Evolutionary conservation across 306 rosid genomes (phyloP).

Genomic region (Begonia fuchsioides): DNA sequence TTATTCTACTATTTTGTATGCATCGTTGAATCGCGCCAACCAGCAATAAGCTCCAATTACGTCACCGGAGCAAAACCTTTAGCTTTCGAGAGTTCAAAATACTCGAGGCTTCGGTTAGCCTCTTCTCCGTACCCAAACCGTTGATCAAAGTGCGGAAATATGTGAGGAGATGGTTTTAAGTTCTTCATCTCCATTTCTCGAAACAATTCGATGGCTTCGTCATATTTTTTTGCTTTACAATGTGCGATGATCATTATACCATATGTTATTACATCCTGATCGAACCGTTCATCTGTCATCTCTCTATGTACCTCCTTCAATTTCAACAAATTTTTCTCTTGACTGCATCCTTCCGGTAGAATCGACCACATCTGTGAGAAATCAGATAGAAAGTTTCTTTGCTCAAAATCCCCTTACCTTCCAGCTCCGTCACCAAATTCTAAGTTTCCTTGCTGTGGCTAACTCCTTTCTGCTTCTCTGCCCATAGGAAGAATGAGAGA

Average conservation of each 20-base stretch:
- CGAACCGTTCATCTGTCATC: constrained; percentile 54
- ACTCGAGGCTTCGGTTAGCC: constrained; percentile 58
- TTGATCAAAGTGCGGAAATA: constrained; percentile 64
- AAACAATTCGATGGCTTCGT: constrained; percentile 49
- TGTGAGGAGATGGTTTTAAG: constrained; percentile 51
- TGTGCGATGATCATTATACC: constrained; percentile 63
- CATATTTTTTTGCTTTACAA: constrained; percentile 46
- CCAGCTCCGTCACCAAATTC: constrained; percentile 67
- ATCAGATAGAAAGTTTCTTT: constrained; percentile 52
- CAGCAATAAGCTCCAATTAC: constrained; percentile 77
- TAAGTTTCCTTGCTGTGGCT: constrained; percentile 36
- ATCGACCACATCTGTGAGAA: constrained; percentile 56
- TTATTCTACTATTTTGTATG: constrained; percentile 33
- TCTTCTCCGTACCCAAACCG: constrained; percentile 63
- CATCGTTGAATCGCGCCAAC: constrained; percentile 42
- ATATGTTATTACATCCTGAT: constrained; percentile 63
- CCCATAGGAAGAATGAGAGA: constrained; percentile 72
- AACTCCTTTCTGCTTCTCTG: constrained; percentile 53
- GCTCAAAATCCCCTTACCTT: constrained; percentile 25
- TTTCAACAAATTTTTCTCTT: constrained; percentile 41
- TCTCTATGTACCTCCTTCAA: constrained; percentile 65
- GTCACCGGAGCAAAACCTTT: constrained; percentile 52
- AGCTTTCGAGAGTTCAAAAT: constrained; percentile 35
- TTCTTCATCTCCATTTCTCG: constrained; percentile 38
- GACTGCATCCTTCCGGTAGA: constrained; percentile 82